Conservation (phyloP, 1,139 yeast species). For the Nadsonia starkeyi-henricii region DNA sequence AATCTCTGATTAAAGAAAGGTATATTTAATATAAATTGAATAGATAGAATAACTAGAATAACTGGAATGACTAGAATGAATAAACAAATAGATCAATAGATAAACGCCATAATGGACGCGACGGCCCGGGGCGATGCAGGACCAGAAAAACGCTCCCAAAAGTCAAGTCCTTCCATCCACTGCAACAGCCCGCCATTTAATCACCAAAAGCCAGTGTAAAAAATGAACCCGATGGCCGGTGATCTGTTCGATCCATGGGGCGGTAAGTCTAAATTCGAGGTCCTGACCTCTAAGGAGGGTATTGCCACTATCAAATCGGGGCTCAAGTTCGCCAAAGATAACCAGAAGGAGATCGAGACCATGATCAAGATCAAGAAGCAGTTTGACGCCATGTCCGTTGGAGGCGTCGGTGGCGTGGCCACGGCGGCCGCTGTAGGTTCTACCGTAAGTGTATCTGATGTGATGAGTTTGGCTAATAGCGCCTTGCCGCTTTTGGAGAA, state of each 20-base stretch:
- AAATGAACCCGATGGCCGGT: neutral
- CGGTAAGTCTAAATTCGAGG: neutral
- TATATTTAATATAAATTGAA: no score
- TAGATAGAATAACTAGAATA: no score
- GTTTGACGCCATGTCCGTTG: slow-evolving; percentile 1
- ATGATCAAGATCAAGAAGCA: slow-evolving; percentile 4
- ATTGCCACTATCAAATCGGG: neutral
- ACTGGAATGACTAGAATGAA: no score
- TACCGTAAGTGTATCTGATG: slow-evolving; percentile 8
- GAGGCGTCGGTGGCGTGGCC: neutral
- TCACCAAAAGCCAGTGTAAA: neutral
- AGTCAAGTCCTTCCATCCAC: neutral
- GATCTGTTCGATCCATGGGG: slow-evolving; percentile 7
- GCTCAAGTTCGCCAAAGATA: neutral
- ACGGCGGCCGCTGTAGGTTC: slow-evolving; percentile 13
- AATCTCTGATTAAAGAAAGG: no score
- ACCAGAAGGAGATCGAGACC: slow-evolving; percentile 1
- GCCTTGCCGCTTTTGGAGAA: slow-evolving; percentile 14
- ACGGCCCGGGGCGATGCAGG: no score
- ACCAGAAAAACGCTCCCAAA: no score
- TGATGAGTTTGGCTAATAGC: slow-evolving; percentile 7
- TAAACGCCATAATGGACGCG: no score
- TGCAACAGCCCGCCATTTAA: neutral
- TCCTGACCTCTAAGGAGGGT: neutral
- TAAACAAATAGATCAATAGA: no score